Conservation (phyloP, 1,284 basidiomycete species). For the Puccinia sorghi region DNA sequence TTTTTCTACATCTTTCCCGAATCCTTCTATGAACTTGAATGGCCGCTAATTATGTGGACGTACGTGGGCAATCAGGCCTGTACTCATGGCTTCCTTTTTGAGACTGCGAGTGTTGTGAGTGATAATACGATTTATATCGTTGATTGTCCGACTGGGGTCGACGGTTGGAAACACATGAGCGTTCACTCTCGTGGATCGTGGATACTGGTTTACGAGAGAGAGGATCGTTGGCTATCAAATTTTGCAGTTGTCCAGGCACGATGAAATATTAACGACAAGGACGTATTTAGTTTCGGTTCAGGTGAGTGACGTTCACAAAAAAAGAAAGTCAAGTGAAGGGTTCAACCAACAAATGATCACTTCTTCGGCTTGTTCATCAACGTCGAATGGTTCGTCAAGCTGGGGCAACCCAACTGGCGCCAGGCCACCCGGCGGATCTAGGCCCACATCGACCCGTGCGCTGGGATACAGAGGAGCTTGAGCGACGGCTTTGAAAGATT, state of each 20-base stretch:
- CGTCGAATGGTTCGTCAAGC: too few species aligned
- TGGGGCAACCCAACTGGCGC: too few species aligned
- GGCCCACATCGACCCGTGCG: background rate
- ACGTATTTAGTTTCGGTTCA: background rate
- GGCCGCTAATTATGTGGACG: background rate
- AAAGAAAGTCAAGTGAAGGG: too few species aligned
- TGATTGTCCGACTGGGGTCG: background rate
- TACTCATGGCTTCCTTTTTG: background rate
- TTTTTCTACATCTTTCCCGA: background rate
- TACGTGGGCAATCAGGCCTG: background rate
- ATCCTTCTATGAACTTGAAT: background rate
- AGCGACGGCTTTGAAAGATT: background rate
- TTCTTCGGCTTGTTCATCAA: too few species aligned
- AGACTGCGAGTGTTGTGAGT: background rate
- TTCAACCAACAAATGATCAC: too few species aligned
- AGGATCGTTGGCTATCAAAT: background rate
- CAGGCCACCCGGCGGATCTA: background rate
- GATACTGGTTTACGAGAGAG: background rate
- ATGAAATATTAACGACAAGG: too few species aligned
- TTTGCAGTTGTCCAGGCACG: background rate
- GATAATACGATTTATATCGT: background rate
- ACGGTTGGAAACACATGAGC: background rate
- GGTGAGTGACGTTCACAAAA: too few species aligned
- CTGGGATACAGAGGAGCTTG: background rate
- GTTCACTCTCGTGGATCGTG: background rate